phyloP scores from a whole-genome alignment of 805 yeast species.

The Saturnispora dispora region DNA sequence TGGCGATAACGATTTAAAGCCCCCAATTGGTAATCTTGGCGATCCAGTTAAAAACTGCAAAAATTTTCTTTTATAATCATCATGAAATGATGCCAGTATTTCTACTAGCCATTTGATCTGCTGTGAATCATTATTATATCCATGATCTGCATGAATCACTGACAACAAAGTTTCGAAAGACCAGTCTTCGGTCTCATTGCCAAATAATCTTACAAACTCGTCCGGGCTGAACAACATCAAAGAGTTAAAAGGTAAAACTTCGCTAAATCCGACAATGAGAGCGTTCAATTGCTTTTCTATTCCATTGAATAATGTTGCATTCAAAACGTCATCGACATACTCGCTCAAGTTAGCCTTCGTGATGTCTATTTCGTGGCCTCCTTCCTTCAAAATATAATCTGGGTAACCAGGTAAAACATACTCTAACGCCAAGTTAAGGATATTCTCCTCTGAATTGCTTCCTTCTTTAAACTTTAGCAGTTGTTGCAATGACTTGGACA shows the following conservation, averaged over 20 bases:
- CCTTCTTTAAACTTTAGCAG: slow-evolving; percentile 5
- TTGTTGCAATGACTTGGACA: slow-evolving; percentile 31
- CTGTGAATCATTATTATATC: slow-evolving; percentile 63
- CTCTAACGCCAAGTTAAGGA: slow-evolving; percentile 49
- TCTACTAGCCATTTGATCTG: slow-evolving; percentile 53
- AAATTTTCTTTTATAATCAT: slow-evolving; percentile 56
- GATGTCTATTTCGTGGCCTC: slow-evolving; percentile 47
- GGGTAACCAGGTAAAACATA: slow-evolving; percentile 75
- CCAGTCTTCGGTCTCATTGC: slow-evolving; percentile 86
- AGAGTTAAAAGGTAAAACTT: slow-evolving; percentile 71
- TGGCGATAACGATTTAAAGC: slow-evolving; percentile 76
- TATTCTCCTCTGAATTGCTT: slow-evolving; percentile 23
- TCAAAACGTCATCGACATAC: slow-evolving; percentile 50
- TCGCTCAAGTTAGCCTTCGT: slow-evolving; percentile 43
- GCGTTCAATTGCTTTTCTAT: slow-evolving; percentile 53
- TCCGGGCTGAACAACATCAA: slow-evolving; percentile 60
- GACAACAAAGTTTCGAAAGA: slow-evolving; percentile 47
- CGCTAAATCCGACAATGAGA: slow-evolving; percentile 73
- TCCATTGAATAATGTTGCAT: slow-evolving; percentile 54
- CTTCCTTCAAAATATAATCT: slow-evolving; percentile 43
- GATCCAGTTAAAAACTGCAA: slow-evolving; percentile 88
- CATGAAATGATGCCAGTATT: slow-evolving; percentile 47
- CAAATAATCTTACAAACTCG: slow-evolving; percentile 67
- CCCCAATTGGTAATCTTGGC: slow-evolving; percentile 89
- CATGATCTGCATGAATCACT: slow-evolving; percentile 79